Evolutionary conservation across 1,284 basidiomycete species (phyloP).

Genomic region (Trametes versicolor): DNA sequence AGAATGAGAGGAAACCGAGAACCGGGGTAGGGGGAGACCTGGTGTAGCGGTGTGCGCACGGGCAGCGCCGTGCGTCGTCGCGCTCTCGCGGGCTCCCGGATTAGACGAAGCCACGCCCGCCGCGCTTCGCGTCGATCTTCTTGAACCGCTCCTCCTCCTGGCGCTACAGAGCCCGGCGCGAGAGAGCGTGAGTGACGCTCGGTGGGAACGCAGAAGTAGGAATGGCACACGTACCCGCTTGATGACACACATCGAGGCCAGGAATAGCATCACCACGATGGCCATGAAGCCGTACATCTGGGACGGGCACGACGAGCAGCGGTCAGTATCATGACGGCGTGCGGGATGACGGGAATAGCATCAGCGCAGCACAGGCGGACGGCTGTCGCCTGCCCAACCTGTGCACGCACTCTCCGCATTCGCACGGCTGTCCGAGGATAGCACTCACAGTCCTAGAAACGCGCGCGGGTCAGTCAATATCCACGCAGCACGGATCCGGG

Average conservation of each 20-base stretch:
- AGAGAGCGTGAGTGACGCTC: not conserved
- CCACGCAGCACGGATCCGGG: not conserved
- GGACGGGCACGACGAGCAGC: conserved; percentile 22
- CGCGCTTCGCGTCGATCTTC: conserved; percentile 87
- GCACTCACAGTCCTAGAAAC: conserved; percentile 35
- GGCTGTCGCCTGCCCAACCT: not conserved
- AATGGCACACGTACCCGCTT: conserved; percentile 64
- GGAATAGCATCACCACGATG: conserved; percentile 76
- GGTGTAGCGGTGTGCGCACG: not conserved
- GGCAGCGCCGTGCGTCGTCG: not conserved
- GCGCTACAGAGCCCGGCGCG: conserved; percentile 56
- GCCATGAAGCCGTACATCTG: conserved; percentile 84
- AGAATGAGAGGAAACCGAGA: conserved; percentile 3
- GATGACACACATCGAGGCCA: conserved; percentile 85
- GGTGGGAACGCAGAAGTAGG: not conserved
- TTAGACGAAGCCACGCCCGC: conserved; percentile 86
- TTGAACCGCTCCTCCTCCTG: conserved; percentile 84
- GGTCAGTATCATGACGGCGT: conserved; percentile 16
- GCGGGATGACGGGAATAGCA: conserved; percentile 1
- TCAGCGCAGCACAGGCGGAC: conserved; percentile 12
- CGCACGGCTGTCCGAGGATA: conserved; percentile 1
- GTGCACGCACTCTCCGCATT: not conserved
- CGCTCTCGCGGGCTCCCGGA: conserved; percentile 13
- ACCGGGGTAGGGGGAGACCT: conserved; percentile 6
- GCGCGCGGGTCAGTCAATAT: conserved; percentile 14